A percentile compares a stretch with the other conserved stretches of the same genome.
Conservation (phyloP, 2,329 filamentous ascomycete genomes). For the Sporothrix dimorphospora region DNA sequence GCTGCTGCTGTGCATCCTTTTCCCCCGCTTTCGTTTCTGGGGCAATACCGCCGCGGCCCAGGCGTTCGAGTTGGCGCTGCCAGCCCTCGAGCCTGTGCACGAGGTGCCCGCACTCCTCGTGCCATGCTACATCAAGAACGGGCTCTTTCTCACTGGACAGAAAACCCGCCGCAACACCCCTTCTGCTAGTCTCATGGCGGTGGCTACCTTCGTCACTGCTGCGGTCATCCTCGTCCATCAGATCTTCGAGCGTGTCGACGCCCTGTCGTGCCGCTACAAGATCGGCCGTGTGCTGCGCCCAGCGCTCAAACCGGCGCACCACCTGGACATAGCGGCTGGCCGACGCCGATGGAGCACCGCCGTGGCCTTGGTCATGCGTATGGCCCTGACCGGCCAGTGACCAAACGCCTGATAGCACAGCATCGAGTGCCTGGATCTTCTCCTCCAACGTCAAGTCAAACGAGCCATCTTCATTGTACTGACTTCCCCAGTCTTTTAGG, state of each 20-base stretch:
- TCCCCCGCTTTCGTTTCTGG: background rate
- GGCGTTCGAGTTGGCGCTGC: slow-evolving; percentile 29
- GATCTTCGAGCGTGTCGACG: slow-evolving; percentile 15
- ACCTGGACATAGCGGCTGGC: slow-evolving; percentile 54
- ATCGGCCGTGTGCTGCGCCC: slow-evolving; percentile 55
- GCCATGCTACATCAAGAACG: slow-evolving; percentile 60
- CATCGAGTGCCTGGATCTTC: slow-evolving; percentile 61
- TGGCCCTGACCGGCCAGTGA: slow-evolving; percentile 41
- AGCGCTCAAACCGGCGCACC: slow-evolving; percentile 62
- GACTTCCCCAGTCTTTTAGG: slow-evolving; percentile 54
- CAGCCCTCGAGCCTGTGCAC: slow-evolving; percentile 54
- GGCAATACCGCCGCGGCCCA: background rate
- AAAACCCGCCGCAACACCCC: slow-evolving; percentile 30
- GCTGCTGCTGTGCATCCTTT: slow-evolving; percentile 33
- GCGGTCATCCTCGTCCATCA: slow-evolving; percentile 25
- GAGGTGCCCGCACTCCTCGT: slow-evolving; percentile 58
- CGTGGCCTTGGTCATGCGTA: slow-evolving; percentile 48
- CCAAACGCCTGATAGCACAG: slow-evolving; percentile 61
- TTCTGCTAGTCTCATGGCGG: background rate
- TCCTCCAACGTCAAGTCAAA: slow-evolving; percentile 47
- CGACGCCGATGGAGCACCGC: background rate
- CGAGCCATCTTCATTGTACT: slow-evolving; percentile 33
- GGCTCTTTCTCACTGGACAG: slow-evolving; percentile 43
- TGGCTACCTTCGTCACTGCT: slow-evolving; percentile 33
- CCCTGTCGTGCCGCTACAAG: slow-evolving; percentile 49